These are phyloP conservation scores for Rhodocollybia butyracea DNA, from an alignment of 768 basidiomycete genomes.

Conservation along the genomic window DNA sequence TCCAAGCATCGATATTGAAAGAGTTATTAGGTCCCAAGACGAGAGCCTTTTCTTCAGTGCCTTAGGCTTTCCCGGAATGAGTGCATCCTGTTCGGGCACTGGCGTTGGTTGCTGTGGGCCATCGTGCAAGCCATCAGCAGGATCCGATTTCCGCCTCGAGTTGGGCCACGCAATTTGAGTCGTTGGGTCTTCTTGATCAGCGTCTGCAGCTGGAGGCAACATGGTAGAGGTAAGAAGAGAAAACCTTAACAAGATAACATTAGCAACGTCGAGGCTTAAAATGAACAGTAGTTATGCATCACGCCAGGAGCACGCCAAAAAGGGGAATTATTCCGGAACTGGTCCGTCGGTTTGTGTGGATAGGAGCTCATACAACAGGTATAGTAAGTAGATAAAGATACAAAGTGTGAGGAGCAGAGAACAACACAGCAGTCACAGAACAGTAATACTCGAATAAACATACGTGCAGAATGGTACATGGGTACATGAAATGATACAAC, in stretches of 20 bases:
- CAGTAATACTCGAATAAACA: conserved; percentile 11
- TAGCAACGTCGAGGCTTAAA: not conserved
- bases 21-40: conserved; percentile 74
- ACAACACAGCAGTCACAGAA: conserved; percentile 11
- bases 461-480: conserved; percentile 16
- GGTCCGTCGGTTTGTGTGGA: no score
- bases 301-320: no score
- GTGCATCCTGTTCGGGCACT: conserved; percentile 17
- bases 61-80: conserved; percentile 10
- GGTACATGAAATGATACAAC: conserved; percentile 2
- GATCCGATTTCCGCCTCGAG: conserved; percentile 24
- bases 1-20: conserved; percentile 91
- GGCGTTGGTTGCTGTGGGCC: conserved; percentile 4
- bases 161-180: conserved; percentile 79
- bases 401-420: not conserved
- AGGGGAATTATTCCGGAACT: no score
- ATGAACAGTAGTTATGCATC: not conserved
- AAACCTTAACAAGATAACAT: conserved; percentile 1
- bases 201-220: conserved; percentile 54
- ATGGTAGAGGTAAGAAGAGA: conserved; percentile 31
- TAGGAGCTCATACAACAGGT: conserved; percentile 7
- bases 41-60: conserved; percentile 33
- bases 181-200: conserved; percentile 71
- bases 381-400: conserved; percentile 1
- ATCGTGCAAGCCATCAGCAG: not conserved